Conservation (phyloP, 495 filamentous ascomycete species). For the Hamigera avellanea region DNA sequence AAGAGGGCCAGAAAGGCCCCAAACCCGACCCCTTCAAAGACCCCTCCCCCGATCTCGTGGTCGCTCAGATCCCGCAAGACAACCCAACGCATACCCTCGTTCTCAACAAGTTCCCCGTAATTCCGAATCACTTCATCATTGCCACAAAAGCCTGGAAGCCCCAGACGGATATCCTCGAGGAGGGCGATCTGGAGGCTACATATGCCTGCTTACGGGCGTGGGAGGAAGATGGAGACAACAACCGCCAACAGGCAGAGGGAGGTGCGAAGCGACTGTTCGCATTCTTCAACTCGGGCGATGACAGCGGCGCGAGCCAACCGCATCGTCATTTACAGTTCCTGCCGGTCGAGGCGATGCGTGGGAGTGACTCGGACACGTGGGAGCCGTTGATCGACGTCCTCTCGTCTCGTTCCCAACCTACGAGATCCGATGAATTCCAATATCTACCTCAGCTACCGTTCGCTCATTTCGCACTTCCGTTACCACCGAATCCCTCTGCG, state of each 20-base stretch:
- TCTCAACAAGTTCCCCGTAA: slow-evolving; percentile 75
- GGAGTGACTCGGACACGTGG: slow-evolving; percentile 25
- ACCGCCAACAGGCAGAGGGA: not conserved
- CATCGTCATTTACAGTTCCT: slow-evolving; percentile 74
- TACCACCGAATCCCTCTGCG: slow-evolving; percentile 28
- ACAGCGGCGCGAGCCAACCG: slow-evolving; percentile 70
- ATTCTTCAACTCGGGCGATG: slow-evolving; percentile 73
- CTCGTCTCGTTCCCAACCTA: slow-evolving; percentile 1
- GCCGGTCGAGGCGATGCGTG: slow-evolving; percentile 56
- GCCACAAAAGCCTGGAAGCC: slow-evolving; percentile 52
- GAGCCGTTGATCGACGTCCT: slow-evolving; percentile 43
- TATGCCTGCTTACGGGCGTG: slow-evolving; percentile 57
- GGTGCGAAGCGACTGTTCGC: slow-evolving; percentile 43
- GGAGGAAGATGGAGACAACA: slow-evolving; percentile 17
- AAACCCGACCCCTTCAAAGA: slow-evolving; percentile 64
- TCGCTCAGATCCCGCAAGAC: slow-evolving; percentile 41
- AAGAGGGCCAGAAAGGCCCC: slow-evolving; percentile 17
- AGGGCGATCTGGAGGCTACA: slow-evolving; percentile 51
- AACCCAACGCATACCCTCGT: slow-evolving; percentile 52
- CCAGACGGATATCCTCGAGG: slow-evolving; percentile 59
- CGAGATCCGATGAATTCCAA: slow-evolving; percentile 11
- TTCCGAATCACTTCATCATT: slow-evolving; percentile 70
- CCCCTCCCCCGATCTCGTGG: slow-evolving; percentile 48
- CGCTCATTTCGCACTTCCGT: slow-evolving; percentile 33
- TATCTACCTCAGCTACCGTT: slow-evolving; percentile 34